Conservation (phyloP, 2,329 filamentous ascomycete genomes). For the Monilinia fructicola region DNA sequence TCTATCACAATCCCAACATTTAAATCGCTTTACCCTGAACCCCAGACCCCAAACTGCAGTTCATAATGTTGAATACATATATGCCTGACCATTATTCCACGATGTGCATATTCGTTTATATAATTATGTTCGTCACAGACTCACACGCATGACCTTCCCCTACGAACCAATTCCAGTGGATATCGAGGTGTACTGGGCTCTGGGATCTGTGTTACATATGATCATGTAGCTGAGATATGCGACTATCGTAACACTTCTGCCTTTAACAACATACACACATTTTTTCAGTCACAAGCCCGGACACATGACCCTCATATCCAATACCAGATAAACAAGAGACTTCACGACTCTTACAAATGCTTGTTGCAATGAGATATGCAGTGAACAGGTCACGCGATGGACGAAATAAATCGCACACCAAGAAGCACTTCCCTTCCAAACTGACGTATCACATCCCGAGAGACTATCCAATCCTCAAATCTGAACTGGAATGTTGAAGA, state of each 20-base stretch:
- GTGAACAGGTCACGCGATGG: background rate
- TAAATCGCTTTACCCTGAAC: background rate
- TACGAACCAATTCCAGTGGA: background rate
- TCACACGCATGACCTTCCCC: background rate
- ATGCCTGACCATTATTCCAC: background rate
- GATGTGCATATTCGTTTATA: background rate
- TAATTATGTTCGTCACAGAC: background rate
- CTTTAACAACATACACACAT: background rate
- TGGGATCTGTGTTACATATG: background rate
- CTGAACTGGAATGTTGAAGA: too few relatives aligned
- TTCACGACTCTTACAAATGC: background rate
- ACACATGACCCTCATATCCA: background rate
- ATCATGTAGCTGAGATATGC: background rate
- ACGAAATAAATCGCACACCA: too few relatives aligned
- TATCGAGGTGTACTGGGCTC: background rate
- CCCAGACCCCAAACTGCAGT: background rate
- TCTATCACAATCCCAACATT: background rate
- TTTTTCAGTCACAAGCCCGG: background rate
- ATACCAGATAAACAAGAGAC: background rate
- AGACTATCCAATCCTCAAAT: too few relatives aligned
- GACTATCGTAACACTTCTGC: slow-evolving; percentile 3
- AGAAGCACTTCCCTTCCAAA: too few relatives aligned
- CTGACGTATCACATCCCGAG: too few relatives aligned
- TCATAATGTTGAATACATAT: background rate
- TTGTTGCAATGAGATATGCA: background rate